Evolutionary conservation across 2,329 filamentous ascomycete species (phyloP), one percentile per base, ranked within the genome.

Genomic region (Xylariomycetidae sp.): DNA sequence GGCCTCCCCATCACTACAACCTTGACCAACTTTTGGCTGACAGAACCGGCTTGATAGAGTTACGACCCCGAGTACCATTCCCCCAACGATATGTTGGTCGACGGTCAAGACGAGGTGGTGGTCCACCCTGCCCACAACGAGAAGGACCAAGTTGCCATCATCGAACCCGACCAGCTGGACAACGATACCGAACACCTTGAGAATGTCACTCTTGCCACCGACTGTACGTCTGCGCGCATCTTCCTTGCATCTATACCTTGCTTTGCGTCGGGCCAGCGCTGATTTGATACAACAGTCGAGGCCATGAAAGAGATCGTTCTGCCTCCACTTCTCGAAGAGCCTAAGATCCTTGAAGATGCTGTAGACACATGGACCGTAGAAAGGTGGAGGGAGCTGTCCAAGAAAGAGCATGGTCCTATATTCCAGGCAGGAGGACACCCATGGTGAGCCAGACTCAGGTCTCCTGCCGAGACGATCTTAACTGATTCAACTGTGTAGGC

Each of bases 341-440:
- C 89, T 43, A 84, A 87, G 53, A 81, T 82, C 20, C 72, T 90
- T 43, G 81, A 81, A 34, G 86, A 95, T 56, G 72, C 72, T 25
- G 65, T 82, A 48, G 60, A 85, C 60, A 95, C 87, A 51, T 98
- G 92, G 92, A 78, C 85, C 19, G 86, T 98, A 41, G 73, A 85
- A 49, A 74, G 83, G 42, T 98, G 90, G 89, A 74, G 83, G 44
- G 72, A 65, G 23, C 63, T 93, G 47, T 68, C 72, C 12, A 83
- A 85, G 63, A 87, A 85, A 56, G 82, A 92, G 52, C 88, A 93
- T 65, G 87, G 92, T 2, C 92, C 92, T 3, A 59, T 82, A 37
- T 98, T 98, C 59, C 60, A 92, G 40, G 90, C 86, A 44, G 89
- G 81, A 31, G 89, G 85, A 31, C 82, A 79, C 56, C 92, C 90